phyloP scores from a whole-genome alignment of 441 rosid genomes.

The Hura crepitans region DNA sequence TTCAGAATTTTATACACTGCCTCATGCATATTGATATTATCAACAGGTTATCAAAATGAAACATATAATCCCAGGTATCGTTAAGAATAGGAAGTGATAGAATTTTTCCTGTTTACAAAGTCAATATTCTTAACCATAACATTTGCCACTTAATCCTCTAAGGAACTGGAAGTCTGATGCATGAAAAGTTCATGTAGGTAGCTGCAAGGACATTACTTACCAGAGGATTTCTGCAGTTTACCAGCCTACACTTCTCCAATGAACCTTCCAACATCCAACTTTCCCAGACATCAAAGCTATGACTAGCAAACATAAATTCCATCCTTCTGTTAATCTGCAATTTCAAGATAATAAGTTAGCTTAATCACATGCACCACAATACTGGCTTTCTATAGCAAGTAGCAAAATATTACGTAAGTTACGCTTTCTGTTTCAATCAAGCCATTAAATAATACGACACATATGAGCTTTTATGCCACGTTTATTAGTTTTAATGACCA shows the following conservation, averaged over 20 bases:
- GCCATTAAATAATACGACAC: background rate
- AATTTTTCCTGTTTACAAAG: no score
- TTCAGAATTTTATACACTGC: background rate
- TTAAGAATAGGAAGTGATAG: background rate
- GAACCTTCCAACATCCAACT: slow-evolving; percentile 94
- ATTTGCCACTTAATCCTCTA: slow-evolving; percentile 5
- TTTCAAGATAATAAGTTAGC: slow-evolving; percentile 13
- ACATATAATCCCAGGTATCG: background rate
- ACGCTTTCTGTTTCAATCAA: background rate
- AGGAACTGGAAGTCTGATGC: background rate
- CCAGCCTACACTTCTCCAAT: slow-evolving; percentile 77
- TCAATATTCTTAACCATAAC: background rate
- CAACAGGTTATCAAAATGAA: slow-evolving; percentile 1
- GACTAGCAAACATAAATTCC: slow-evolving; percentile 96
- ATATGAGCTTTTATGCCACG: background rate
- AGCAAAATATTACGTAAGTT: slow-evolving; percentile 6
- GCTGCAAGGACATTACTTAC: slow-evolving; percentile 31
- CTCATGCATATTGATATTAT: background rate
- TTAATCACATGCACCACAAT: no score
- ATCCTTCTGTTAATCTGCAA: slow-evolving; percentile 84
- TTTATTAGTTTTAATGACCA: background rate
- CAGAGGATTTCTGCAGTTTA: slow-evolving; percentile 74
- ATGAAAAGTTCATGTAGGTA: background rate
- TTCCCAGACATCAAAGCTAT: slow-evolving; percentile 99
- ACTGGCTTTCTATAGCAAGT: no score